Evolutionary conservation across 225 moss, liverwort and hornwort species (phyloP).

Genomic region (Polytrichum formosum): DNA sequence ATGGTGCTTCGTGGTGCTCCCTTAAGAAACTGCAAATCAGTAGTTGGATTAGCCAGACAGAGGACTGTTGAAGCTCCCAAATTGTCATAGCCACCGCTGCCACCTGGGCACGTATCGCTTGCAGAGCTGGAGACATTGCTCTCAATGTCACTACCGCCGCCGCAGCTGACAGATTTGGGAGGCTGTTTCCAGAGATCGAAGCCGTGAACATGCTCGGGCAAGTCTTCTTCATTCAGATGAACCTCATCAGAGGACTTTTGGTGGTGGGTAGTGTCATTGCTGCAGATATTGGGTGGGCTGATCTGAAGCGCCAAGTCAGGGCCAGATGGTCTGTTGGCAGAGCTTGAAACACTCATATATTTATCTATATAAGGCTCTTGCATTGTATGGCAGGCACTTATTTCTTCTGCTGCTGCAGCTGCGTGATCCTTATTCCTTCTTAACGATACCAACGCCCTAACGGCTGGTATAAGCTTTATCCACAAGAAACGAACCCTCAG

Average conservation of each 20-base stretch:
- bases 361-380: conserved; percentile 21
- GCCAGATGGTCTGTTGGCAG: conserved; percentile 25
- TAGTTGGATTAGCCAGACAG: conserved; percentile 65
- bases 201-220: conserved; percentile 81
- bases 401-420: conserved; percentile 8
- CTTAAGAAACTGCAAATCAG: conserved; percentile 34
- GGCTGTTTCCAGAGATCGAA: conserved; percentile 86
- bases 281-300: conserved; percentile 73
- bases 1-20: conserved; percentile 13
- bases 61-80: conserved; percentile 80
- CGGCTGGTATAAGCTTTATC: too few relatives aligned
- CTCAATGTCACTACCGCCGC: conserved; percentile 52
- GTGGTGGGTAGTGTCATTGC: conserved; percentile 16
- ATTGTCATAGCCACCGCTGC: conserved; percentile 19
- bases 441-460: background rate
- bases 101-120: conserved; percentile 10
- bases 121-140: conserved; percentile 64
- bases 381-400: conserved; percentile 23
- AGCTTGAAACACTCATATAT: conserved; percentile 33
- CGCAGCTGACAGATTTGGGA: conserved; percentile 50
- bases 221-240: conserved; percentile 40
- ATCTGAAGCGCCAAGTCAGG: conserved; percentile 90
- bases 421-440: background rate
- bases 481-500: too few relatives aligned
- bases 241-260: conserved; percentile 37